Percentiles rank a stretch among this genome's conserved stretches.
Evolutionary conservation across 2,329 filamentous ascomycete species (phyloP).

Genomic region (Ascomycota sp.): DNA sequence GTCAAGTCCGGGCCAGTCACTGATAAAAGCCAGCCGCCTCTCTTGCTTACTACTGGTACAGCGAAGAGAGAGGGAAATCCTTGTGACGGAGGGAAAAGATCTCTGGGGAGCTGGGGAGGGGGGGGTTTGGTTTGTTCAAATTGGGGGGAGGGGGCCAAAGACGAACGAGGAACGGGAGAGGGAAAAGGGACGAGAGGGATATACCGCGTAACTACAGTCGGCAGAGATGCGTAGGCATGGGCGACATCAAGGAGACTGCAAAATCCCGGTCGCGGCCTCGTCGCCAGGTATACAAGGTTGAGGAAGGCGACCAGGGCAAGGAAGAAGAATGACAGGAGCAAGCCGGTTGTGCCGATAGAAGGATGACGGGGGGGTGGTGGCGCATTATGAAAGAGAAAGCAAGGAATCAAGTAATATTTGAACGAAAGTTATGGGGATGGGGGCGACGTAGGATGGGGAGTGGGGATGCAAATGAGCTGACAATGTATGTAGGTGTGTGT

Average conservation of each 20-base stretch:
- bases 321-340: slow-evolving; percentile 2
- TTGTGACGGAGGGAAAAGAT: too few relatives aligned
- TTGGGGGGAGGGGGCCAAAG: neutral
- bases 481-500: slow-evolving; percentile 7
- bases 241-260: slow-evolving; percentile 1
- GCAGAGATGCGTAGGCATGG: slow-evolving; percentile 1
- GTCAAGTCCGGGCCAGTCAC: slow-evolving; percentile 21
- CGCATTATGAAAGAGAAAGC: slow-evolving; percentile 10
- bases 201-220: slow-evolving; percentile 1
- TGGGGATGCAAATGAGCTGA: slow-evolving; percentile 8
- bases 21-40: slow-evolving; percentile 14
- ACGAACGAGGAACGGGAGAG: neutral
- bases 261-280: slow-evolving; percentile 1
- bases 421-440: slow-evolving; percentile 13
- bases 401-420: slow-evolving; percentile 13
- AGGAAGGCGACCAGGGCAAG: slow-evolving; percentile 2
- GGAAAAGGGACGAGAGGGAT: neutral
- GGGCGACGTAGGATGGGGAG: slow-evolving; percentile 4
- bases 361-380: slow-evolving; percentile 10
- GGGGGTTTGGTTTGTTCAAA: too few relatives aligned
- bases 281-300: neutral
- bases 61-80: too few relatives aligned
- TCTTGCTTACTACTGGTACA: slow-evolving; percentile 8
- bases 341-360: slow-evolving; percentile 1
- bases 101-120: too few relatives aligned